Evolutionary conservation across 192 early-diverging fungal species (phyloP), one percentile per base, ranked within the genome.

Genomic region (Backusella tarrabulga): DNA sequence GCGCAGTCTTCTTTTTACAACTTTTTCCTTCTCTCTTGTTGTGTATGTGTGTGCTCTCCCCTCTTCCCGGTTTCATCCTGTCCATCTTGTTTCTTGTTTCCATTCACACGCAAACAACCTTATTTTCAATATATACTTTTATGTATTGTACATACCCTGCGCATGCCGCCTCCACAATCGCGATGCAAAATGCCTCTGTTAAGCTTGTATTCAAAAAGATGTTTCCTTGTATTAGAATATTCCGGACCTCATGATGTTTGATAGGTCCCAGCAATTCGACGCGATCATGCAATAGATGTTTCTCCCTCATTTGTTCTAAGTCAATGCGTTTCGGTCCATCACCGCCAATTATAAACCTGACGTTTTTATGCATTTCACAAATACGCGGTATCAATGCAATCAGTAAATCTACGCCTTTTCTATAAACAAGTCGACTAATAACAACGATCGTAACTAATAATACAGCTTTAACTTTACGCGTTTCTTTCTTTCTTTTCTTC

Each of bases 171-270:
- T 99, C 98, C 19, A 99, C 97, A 72, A 99, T 98, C 6, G 95
- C 96, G 63, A 98, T 99, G 79, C 98, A 98, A 78, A 99, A 99
- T 6, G 98, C 98, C 78, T 99, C 98, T 1, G 97, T 99, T 82
- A 98, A 86, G 50, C 95, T 96, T 34, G 98, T 98, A 78, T 99
- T 99, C 34, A 99, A 82, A 78, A 97, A 99, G 15, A 99, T 97
- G 71, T 98, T 91, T 14, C 98, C 98, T 68, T 96, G 91, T 12
- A 94, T 90, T 21, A 99, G 86, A 29, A 98, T 95, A 75, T 93
- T 89, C 14, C 94, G 87, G 6, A 99, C 93, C 78, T 97, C 85
- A 35, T 91, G 90, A 38, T 96, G 94, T 69, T 88, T 86, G 29
- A 98, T 91, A 3, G 92, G 84, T 1, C 97, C 98, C 26, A 99